Evolutionary conservation across 2,329 filamentous ascomycete genomes (phyloP).

Genomic region (Pezicula rhizophila): DNA sequence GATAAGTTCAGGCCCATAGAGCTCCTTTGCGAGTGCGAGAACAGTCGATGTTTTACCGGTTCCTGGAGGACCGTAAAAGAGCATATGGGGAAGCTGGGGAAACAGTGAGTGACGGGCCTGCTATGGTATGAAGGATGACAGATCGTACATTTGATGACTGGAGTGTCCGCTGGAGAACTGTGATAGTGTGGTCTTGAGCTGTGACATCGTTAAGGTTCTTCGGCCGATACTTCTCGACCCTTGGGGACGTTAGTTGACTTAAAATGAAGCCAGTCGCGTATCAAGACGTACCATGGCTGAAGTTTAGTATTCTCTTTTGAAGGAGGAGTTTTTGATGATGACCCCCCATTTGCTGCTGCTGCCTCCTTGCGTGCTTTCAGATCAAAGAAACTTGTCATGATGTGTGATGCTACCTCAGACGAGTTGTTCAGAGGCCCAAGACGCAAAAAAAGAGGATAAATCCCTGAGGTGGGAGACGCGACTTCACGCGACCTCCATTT

Average conservation of each 20-base stretch:
- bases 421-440: neutral
- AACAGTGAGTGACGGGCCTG: constrained; percentile 9
- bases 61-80: constrained; percentile 96
- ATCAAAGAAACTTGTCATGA: constrained; percentile 91
- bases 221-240: constrained; percentile 61
- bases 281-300: constrained; percentile 75
- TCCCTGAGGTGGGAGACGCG: no score
- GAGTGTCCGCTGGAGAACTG: constrained; percentile 83
- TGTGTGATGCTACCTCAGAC: neutral
- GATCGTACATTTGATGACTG: constrained; percentile 79
- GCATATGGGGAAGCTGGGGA: constrained; percentile 86
- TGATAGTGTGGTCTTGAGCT: constrained; percentile 94
- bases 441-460: no score
- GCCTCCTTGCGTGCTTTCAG: constrained; percentile 84
- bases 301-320: constrained; percentile 58
- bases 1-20: constrained; percentile 92
- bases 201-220: constrained; percentile 92
- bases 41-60: constrained; percentile 98
- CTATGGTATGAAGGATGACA: neutral
- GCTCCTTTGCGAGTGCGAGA: constrained; percentile 91
- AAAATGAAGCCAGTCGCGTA: neutral
- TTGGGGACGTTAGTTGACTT: constrained; percentile 22
- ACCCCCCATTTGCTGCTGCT: constrained; percentile 54
- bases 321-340: constrained; percentile 59
- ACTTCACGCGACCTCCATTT: no score